phyloP scores from a whole-genome alignment of 2,329 filamentous ascomycete genomes.

The Pseudogymnoascus sp. region DNA sequence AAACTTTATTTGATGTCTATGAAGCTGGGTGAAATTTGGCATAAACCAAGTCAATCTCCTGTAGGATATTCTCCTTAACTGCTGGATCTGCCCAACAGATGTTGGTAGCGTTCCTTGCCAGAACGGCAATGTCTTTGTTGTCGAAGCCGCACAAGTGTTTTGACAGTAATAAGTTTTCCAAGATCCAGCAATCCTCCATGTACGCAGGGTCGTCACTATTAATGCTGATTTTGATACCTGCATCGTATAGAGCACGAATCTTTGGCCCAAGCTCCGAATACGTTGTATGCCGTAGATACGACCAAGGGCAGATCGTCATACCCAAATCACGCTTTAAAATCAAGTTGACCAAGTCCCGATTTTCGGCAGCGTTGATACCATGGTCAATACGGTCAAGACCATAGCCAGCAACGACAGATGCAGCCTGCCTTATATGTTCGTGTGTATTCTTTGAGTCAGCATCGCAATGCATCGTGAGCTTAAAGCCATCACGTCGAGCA shows the following conservation, averaged over 20 bases:
- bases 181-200: slow-evolving; percentile 45
- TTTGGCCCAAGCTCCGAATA: slow-evolving; percentile 25
- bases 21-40: background rate
- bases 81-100: slow-evolving; percentile 41
- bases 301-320: slow-evolving; percentile 65
- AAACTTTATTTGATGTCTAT: background rate
- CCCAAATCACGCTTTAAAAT: slow-evolving; percentile 41
- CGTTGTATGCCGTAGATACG: slow-evolving; percentile 50
- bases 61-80: slow-evolving; percentile 31
- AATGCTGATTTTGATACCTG: slow-evolving; percentile 38
- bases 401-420: slow-evolving; percentile 51
- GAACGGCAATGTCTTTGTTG: slow-evolving; percentile 37
- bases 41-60: slow-evolving; percentile 23
- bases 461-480: slow-evolving; percentile 59
- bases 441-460: slow-evolving; percentile 63
- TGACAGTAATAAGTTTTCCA: slow-evolving; percentile 41
- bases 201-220: slow-evolving; percentile 42
- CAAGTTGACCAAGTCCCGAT: slow-evolving; percentile 46
- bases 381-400: slow-evolving; percentile 65
- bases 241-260: slow-evolving; percentile 36
- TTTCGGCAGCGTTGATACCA: slow-evolving; percentile 54
- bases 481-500: slow-evolving; percentile 46
- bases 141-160: slow-evolving; percentile 37
- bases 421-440: slow-evolving; percentile 48
- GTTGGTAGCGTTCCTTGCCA: slow-evolving; percentile 39